These are phyloP conservation scores for Fusarium sarcochroum DNA, from an alignment of 2,329 filamentous ascomycete species.

Conservation along the genomic window DNA sequence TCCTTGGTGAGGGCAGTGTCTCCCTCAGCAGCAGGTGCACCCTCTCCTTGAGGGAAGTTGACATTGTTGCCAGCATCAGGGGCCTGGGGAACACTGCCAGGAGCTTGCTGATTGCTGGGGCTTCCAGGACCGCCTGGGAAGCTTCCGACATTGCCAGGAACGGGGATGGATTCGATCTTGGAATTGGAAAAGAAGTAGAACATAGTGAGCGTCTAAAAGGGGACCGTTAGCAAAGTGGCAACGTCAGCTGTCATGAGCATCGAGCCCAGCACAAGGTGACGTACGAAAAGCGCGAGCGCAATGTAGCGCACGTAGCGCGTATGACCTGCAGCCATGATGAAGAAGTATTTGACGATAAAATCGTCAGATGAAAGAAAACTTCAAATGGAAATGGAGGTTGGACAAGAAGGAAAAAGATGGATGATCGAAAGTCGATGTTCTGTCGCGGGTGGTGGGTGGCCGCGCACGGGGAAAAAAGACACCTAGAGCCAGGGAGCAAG, in stretches of 20 bases:
- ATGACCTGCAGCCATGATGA: slow-evolving; percentile 74
- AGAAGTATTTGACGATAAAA: slow-evolving; percentile 37
- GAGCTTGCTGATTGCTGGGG: slow-evolving; percentile 37
- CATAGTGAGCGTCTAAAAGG: slow-evolving; percentile 57
- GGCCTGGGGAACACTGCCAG: slow-evolving; percentile 38
- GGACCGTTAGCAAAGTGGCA: slow-evolving; percentile 28
- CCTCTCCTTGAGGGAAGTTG: slow-evolving; percentile 44
- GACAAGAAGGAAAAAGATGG: slow-evolving; percentile 37
- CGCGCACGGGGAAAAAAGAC: slow-evolving; percentile 40
- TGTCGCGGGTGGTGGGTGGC: slow-evolving; percentile 13
- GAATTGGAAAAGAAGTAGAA: slow-evolving; percentile 85
- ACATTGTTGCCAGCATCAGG: slow-evolving; percentile 41
- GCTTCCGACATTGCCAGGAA: slow-evolving; percentile 38
- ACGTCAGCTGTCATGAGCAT: slow-evolving; percentile 15
- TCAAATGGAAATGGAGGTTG: slow-evolving; percentile 19
- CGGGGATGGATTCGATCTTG: slow-evolving; percentile 59
- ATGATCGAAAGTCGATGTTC: slow-evolving; percentile 37
- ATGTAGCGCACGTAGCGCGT: slow-evolving; percentile 83
- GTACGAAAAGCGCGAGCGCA: slow-evolving; percentile 86
- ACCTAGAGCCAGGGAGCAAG: slow-evolving; percentile 20
- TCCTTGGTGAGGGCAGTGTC: slow-evolving; percentile 42
- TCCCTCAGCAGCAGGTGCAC: slow-evolving; percentile 27
- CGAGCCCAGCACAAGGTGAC: slow-evolving; percentile 52
- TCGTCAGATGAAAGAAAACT: slow-evolving; percentile 27
- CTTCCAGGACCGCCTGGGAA: slow-evolving; percentile 47